These are phyloP conservation scores for Neurospora sublineolata DNA, from an alignment of 495 filamentous ascomycete species.

Conservation along the genomic window DNA sequence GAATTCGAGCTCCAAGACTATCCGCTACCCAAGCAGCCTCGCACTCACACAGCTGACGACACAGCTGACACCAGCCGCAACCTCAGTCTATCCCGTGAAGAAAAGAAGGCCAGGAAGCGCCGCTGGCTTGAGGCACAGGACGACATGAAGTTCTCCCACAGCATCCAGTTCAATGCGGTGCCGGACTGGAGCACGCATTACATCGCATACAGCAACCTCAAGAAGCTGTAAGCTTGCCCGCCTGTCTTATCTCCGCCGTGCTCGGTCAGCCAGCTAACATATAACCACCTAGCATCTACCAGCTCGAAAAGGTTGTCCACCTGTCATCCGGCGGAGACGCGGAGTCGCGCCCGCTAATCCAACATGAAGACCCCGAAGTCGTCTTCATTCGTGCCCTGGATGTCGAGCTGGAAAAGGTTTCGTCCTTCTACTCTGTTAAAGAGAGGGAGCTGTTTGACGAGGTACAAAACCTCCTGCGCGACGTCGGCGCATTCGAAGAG, in stretches of 20 bases:
- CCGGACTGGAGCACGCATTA: conserved; percentile 98
- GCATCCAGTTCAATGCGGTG: conserved; percentile 98
- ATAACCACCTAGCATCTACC: conserved; percentile 62
- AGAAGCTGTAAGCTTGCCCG: conserved; percentile 68
- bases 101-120: conserved; percentile 38
- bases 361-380: conserved; percentile 56
- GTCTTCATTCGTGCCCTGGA: conserved; percentile 74
- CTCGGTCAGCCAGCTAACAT: neutral
- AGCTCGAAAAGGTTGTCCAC: conserved; percentile 69
- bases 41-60: neutral
- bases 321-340: conserved; percentile 48
- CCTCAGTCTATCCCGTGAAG: conserved; percentile 1
- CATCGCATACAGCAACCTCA: conserved; percentile 94
- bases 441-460: conserved; percentile 76
- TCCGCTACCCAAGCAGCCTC: neutral
- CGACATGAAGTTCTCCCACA: conserved; percentile 99
- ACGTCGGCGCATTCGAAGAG: conserved; percentile 59
- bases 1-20: conserved; percentile 31
- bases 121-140: conserved; percentile 48
- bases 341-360: conserved; percentile 76
- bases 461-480: conserved; percentile 61
- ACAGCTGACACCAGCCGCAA: neutral
- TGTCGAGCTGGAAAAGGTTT: conserved; percentile 84
- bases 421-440: conserved; percentile 77
- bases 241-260: neutral